These are phyloP conservation scores for Rubia tinctorum DNA, from an alignment of 305 asterid species.

Conservation along the genomic window DNA sequence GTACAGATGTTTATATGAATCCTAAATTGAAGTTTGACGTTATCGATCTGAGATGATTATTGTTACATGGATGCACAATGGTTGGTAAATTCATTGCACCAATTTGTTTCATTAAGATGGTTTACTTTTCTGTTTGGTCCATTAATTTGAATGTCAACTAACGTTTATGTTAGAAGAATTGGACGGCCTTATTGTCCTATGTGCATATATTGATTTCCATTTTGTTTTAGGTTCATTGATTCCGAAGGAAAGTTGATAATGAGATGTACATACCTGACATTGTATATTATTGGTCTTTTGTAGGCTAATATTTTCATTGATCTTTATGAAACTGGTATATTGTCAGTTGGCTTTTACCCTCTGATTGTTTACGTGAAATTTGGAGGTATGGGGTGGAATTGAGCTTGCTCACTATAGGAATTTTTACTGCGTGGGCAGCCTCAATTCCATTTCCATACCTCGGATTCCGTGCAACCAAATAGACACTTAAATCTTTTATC, in stretches of 20 bases:
- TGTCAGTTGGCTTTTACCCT: no score
- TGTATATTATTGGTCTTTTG: neutral
- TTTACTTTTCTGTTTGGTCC: constrained; percentile 7
- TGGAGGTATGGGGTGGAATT: neutral
- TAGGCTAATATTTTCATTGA: neutral
- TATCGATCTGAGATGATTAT: constrained; percentile 79
- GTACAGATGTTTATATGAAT: constrained; percentile 92
- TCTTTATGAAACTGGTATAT: neutral
- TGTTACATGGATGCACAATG: constrained; percentile 5
- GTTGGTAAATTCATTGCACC: constrained; percentile 5
- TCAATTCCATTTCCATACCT: neutral
- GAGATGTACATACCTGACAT: neutral
- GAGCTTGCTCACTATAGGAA: neutral
- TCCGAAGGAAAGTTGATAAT: neutral
- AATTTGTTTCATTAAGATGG: constrained; percentile 10
- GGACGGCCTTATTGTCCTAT: constrained; percentile 9
- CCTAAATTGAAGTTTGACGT: constrained; percentile 71
- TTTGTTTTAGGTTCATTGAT: constrained; percentile 2
- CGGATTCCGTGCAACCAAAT: no score
- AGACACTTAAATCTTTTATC: neutral
- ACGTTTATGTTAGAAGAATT: neutral
- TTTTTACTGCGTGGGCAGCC: neutral
- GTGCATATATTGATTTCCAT: constrained; percentile 5
- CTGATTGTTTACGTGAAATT: no score
- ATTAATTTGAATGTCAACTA: neutral